These are phyloP conservation scores for Acanthamoeba lenticulata DNA, from an alignment of 208 protist species.

Conservation along the genomic window DNA sequence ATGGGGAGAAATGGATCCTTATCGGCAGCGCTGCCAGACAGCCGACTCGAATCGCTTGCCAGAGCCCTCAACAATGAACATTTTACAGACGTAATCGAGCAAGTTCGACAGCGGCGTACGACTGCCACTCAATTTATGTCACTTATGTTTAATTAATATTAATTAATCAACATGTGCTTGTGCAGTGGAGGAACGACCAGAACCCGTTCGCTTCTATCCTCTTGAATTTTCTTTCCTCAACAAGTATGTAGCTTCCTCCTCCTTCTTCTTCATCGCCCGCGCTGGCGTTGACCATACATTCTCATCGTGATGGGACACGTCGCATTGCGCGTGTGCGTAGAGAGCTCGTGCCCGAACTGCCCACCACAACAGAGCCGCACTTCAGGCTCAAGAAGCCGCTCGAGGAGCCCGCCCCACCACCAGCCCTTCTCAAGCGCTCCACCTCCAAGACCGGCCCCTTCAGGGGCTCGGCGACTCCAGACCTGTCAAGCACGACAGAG, in stretches of 20 bases:
- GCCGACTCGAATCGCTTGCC: background rate
- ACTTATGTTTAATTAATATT: background rate
- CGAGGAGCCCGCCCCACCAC: slow-evolving; percentile 22
- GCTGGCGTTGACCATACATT: too few species aligned
- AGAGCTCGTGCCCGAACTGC: slow-evolving; percentile 5
- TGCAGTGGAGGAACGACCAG: background rate
- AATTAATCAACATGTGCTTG: background rate
- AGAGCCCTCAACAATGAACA: slow-evolving; percentile 6
- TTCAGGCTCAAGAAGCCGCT: slow-evolving; percentile 33
- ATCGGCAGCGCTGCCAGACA: background rate
- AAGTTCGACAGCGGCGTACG: background rate
- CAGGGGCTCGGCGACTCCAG: background rate
- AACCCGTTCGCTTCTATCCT: background rate
- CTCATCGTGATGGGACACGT: background rate
- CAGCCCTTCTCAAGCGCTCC: background rate
- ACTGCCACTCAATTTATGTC: background rate
- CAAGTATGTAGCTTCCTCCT: background rate
- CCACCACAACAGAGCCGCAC: background rate
- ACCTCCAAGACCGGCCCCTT: background rate
- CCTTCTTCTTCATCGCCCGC: background rate
- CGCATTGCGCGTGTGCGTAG: background rate
- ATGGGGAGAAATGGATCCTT: background rate
- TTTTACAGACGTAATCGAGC: background rate
- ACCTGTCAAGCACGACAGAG: background rate
- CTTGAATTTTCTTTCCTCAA: slow-evolving; percentile 33